Conservation (phyloP, 2,329 filamentous ascomycete species). For the Botrytis paeoniae region DNA sequence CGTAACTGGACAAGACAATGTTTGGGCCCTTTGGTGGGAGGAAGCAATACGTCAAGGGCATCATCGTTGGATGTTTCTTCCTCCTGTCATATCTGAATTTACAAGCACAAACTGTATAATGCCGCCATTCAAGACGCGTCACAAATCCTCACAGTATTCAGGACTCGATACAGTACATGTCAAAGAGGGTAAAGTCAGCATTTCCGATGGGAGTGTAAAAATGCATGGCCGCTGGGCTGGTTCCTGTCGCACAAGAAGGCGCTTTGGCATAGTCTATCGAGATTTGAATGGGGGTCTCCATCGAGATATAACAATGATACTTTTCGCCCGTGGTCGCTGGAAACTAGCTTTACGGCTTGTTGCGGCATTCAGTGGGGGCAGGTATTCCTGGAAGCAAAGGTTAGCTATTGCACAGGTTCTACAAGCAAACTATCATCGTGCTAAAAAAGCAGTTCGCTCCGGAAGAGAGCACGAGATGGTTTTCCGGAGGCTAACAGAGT, state of each 20-base stretch:
- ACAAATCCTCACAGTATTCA: conserved; percentile 1
- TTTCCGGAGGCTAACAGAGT: neutral
- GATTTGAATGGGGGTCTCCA: neutral
- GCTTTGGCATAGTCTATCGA: neutral
- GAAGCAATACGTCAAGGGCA: conserved; percentile 13
- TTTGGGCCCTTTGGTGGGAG: conserved; percentile 17
- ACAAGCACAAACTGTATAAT: conserved; percentile 1
- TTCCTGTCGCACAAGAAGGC: neutral
- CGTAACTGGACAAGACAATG: neutral
- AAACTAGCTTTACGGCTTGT: conserved; percentile 5
- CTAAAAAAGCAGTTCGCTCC: neutral
- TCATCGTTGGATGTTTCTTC: conserved; percentile 16
- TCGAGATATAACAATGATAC: conserved; percentile 7
- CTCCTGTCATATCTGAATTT: neutral
- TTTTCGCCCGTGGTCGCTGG: neutral
- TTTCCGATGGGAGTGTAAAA: neutral
- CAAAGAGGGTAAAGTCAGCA: neutral
- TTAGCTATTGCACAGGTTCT: neutral
- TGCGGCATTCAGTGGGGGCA: neutral
- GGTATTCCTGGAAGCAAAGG: conserved; percentile 9
- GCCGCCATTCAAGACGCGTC: conserved; percentile 4
- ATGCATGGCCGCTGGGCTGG: neutral
- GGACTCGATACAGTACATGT: conserved; percentile 7
- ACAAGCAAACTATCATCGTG: neutral
- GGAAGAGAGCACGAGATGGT: neutral